A percentile compares a stretch with the other conserved stretches of the same genome.
These are phyloP conservation scores for Byssothecium circinans DNA, from an alignment of 2,329 filamentous ascomycete genomes.

Conservation along the genomic window DNA sequence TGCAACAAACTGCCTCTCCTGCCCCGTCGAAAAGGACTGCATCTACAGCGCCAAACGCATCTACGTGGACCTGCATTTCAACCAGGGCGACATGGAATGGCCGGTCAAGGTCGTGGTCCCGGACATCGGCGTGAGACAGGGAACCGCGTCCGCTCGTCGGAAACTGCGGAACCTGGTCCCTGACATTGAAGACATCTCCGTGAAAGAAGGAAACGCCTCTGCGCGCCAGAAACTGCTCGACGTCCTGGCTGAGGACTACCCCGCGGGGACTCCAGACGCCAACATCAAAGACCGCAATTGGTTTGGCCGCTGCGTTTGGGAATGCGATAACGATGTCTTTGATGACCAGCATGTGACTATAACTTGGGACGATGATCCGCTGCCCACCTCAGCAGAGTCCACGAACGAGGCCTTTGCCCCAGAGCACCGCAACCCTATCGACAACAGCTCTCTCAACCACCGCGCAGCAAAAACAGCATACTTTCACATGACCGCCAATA, in stretches of 20 bases:
- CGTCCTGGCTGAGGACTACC: constrained; percentile 58
- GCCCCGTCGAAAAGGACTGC: constrained; percentile 73
- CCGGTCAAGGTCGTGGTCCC: constrained; percentile 87
- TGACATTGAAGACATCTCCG: constrained; percentile 59
- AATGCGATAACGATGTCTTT: constrained; percentile 88
- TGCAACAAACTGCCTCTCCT: constrained; percentile 86
- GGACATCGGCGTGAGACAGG: too few species aligned
- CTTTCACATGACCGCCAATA: constrained; percentile 94
- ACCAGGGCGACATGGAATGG: constrained; percentile 71
- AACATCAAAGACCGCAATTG: constrained; percentile 58
- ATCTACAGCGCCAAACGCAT: constrained; percentile 84
- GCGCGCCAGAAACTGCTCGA: constrained; percentile 56
- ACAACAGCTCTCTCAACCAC: constrained; percentile 16
- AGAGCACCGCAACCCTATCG: too few species aligned
- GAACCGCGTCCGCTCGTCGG: too few species aligned
- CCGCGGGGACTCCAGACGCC: constrained; percentile 54
- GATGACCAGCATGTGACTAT: constrained; percentile 92
- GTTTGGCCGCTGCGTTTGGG: constrained; percentile 96
- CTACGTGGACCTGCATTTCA: constrained; percentile 71
- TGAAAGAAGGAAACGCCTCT: constrained; percentile 48
- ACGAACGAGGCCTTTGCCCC: too few species aligned
- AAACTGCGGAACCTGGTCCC: too few species aligned
- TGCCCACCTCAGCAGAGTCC: constrained; percentile 29
- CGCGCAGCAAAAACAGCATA: constrained; percentile 80
- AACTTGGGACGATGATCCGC: constrained; percentile 75